Percentiles rank a stretch among this genome's conserved stretches.
Conservation (phyloP, 176 grass and related monocot genomes). For the Tuctoria greenei region DNA sequence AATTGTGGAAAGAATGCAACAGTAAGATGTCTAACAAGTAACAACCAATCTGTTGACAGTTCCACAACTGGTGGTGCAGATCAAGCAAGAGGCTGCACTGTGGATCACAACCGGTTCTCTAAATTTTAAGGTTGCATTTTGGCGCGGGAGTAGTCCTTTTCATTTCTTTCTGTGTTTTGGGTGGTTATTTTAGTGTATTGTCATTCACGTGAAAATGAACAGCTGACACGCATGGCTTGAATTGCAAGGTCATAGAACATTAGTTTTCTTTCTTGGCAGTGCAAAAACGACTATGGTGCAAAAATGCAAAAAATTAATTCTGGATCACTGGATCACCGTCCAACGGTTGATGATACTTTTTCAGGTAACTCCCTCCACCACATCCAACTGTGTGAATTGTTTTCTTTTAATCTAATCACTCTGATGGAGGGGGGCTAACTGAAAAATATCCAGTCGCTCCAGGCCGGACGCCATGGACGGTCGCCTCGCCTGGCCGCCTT, state of each 20-base stretch:
- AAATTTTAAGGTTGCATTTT: background rate
- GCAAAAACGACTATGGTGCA: too few relatives aligned
- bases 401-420: too few relatives aligned
- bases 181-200: background rate
- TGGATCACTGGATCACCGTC: too few relatives aligned
- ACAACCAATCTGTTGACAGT: background rate
- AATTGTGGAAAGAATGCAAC: background rate
- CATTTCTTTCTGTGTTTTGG: background rate
- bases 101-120: background rate
- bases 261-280: too few relatives aligned
- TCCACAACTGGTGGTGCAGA: background rate
- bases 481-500: too few relatives aligned
- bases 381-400: too few relatives aligned
- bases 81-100: background rate
- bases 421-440: too few relatives aligned
- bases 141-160: background rate
- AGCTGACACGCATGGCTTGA: background rate
- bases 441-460: too few relatives aligned
- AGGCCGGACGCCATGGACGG: too few relatives aligned
- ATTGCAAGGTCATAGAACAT: background rate
- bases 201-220: background rate
- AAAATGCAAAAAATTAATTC: too few relatives aligned
- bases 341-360: too few relatives aligned
- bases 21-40: background rate
- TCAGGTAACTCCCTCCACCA: too few relatives aligned